phyloP scores from a whole-genome alignment of 1,284 basidiomycete species.

The Malassezia dermatis region DNA sequence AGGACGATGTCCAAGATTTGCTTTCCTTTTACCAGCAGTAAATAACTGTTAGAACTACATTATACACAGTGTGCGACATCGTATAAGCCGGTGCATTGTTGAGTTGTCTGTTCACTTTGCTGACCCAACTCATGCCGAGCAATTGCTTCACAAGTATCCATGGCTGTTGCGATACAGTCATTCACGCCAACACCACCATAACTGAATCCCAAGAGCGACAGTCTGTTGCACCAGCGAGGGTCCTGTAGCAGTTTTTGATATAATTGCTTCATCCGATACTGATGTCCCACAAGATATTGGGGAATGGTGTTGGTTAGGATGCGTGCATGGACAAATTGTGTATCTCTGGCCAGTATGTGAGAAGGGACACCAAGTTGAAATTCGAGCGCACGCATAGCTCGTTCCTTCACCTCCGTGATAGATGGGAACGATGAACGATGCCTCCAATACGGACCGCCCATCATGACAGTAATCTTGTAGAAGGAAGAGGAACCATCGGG shows the following conservation, averaged over 20 bases:
- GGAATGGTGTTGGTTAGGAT: conserved; percentile 70
- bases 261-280: conserved; percentile 60
- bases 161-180: conserved; percentile 59
- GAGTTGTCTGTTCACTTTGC: neutral
- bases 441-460: conserved; percentile 60
- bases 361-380: conserved; percentile 28
- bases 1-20: conserved; percentile 79
- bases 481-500: conserved; percentile 12
- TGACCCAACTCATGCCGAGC: neutral
- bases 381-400: conserved; percentile 27
- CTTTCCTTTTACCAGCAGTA: conserved; percentile 15
- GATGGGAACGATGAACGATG: conserved; percentile 50
- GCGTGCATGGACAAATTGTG: conserved; percentile 50
- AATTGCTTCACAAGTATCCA: conserved; percentile 15
- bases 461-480: conserved; percentile 76
- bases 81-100: neutral
- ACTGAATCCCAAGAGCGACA: conserved; percentile 73
- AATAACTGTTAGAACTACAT: neutral
- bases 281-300: conserved; percentile 65
- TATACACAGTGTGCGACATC: neutral
- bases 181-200: conserved; percentile 80
- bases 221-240: conserved; percentile 52
- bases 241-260: conserved; percentile 49
- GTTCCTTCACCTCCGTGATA: conserved; percentile 19
- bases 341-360: conserved; percentile 24